These are phyloP conservation scores for Kurtzmaniella natalensis DNA, from an alignment of 1,139 yeast species.

Conservation along the genomic window DNA sequence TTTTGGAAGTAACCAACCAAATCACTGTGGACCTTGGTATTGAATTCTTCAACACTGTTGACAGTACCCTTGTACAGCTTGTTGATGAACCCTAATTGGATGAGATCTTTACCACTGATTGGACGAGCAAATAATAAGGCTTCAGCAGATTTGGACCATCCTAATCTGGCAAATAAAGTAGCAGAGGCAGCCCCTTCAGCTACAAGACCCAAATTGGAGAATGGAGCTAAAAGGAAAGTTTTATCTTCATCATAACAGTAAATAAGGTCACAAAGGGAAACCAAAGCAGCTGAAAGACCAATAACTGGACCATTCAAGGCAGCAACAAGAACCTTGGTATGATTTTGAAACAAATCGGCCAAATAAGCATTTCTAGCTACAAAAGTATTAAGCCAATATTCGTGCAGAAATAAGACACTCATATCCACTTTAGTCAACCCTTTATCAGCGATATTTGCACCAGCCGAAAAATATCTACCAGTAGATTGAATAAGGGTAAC, in stretches of 20 bases:
- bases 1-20: conserved; percentile 41
- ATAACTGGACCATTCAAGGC: conserved; percentile 88
- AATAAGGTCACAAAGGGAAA: conserved; percentile 71
- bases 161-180: conserved; percentile 65
- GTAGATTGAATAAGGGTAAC: conserved; percentile 67
- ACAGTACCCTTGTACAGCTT: conserved; percentile 36
- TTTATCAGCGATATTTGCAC: conserved; percentile 61
- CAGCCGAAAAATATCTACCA: conserved; percentile 81
- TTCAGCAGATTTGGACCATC: conserved; percentile 70
- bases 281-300: conserved; percentile 73
- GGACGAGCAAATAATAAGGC: conserved; percentile 70
- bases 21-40: conserved; percentile 45
- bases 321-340: conserved; percentile 65
- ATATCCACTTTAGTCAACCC: conserved; percentile 20
- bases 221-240: conserved; percentile 67
- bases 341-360: conserved; percentile 67
- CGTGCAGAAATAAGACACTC: conserved; percentile 35
- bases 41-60: conserved; percentile 56
- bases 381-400: conserved; percentile 56
- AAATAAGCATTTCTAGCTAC: conserved; percentile 68
- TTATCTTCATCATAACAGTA: conserved; percentile 59
- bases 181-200: conserved; percentile 79
- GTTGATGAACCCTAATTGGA: conserved; percentile 58
- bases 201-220: conserved; percentile 78
- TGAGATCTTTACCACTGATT: conserved; percentile 56